These are phyloP conservation scores for Carpinus viminea DNA, from an alignment of 306 rosid species.

Conservation along the genomic window DNA sequence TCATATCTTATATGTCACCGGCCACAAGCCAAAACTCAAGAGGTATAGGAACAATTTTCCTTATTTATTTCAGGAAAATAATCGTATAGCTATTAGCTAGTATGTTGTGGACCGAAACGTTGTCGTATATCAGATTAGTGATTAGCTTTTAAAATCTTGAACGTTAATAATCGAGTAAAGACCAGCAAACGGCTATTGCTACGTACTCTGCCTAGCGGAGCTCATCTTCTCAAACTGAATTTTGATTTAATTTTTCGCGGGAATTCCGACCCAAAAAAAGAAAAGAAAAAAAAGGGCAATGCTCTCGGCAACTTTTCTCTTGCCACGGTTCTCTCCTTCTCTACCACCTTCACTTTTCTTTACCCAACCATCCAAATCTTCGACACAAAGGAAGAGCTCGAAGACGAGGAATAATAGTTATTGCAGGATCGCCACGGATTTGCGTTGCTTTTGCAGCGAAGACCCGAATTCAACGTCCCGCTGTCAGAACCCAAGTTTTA, in stretches of 20 bases:
- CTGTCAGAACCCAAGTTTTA: not conserved
- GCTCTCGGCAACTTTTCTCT: conserved; percentile 39
- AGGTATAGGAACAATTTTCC: too few species aligned
- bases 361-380: conserved; percentile 7
- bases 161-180: not conserved
- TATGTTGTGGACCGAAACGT: not conserved
- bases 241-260: not conserved
- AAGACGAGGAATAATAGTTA: conserved; percentile 1
- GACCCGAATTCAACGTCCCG: not conserved
- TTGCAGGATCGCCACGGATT: not conserved
- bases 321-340: conserved; percentile 27
- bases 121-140: not conserved
- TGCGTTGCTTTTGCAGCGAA: conserved; percentile 9
- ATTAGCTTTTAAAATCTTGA: not conserved
- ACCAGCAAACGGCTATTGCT: not conserved
- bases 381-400: conserved; percentile 19
- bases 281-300: conserved; percentile 24
- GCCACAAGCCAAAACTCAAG: too few species aligned
- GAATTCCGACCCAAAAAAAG: conserved; percentile 10
- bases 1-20: too few species aligned
- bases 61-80: too few species aligned
- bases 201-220: not conserved
- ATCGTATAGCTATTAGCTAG: too few species aligned
- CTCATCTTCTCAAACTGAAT: not conserved
- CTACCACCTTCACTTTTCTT: conserved; percentile 29